Base-by-base conservation (phyloP, 1,284 basidiomycete genomes). In the Dichomitus squalens region DNA sequence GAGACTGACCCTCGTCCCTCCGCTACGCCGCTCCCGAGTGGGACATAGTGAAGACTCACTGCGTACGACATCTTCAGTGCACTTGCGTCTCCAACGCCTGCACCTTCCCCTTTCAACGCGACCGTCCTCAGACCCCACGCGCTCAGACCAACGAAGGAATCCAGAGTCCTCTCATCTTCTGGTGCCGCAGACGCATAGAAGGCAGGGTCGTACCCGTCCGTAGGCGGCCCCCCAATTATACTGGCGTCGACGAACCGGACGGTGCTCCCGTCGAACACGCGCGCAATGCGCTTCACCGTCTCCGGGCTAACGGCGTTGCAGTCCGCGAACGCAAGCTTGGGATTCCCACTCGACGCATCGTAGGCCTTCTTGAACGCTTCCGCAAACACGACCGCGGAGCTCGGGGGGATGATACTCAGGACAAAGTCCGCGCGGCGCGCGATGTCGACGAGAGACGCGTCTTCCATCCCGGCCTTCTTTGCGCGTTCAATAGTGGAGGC, bases 61-160 rank as follows among this genome's bases (percentile, higher is more conserved):
- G 82, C 82, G 67, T 86, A 84, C 16, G 82, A 81, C 84, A 86
- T 85, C 69, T 86, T 86, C 59, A 86, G 66, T 4, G 83, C 83
- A 62, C 83, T 86, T 4, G 84, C 84, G 61, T 81, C 82, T 5
- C 86, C 82, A 18, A 85, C 70, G 1, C 77, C 78, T 1, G 72
- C 75, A 21, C 77, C 79, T 53, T 81, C 77, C 16, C 78, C 81
- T 29, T 66, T 75, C 62, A 86, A 65, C 1, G 74, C 63, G 8
- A 74, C 76, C 11, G 82, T 72, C 64, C 78, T 80, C 36, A 84
- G 61, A 7, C 84, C 83, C 58, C 74, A 76, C 55, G 74, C 66
- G 5, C 72, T 69, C 25, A 84, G 66, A 0, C 57, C 66, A 12
- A 67, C 74, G 57, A 86, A 85, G 27, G 65, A 66, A 14, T 76